These are phyloP conservation scores for Flueggea neowawraea DNA, from an alignment of 441 rosid species.

Conservation along the genomic window DNA sequence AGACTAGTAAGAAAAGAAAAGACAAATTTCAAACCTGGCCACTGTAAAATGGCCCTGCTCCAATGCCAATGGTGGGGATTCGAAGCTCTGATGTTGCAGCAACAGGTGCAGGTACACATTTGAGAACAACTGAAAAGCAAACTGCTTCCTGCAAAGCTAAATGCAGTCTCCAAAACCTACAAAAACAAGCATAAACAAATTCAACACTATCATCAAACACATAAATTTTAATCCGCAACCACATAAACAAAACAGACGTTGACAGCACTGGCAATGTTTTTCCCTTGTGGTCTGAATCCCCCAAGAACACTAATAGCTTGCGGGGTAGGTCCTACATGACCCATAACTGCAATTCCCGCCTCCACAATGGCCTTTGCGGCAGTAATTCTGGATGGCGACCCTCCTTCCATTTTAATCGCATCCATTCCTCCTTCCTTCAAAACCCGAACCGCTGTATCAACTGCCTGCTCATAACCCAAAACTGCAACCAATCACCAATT, in stretches of 20 bases:
- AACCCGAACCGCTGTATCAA: slow-evolving; percentile 75
- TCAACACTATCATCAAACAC: slow-evolving; percentile 1
- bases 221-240: not conserved
- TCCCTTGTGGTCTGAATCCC: slow-evolving; percentile 94
- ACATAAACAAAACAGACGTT: slow-evolving; percentile 40
- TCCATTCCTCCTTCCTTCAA: slow-evolving; percentile 96
- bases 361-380: slow-evolving; percentile 86
- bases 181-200: slow-evolving; percentile 14
- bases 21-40: slow-evolving; percentile 58
- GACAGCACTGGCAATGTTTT: slow-evolving; percentile 63
- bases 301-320: slow-evolving; percentile 95
- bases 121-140: slow-evolving; percentile 85
- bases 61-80: slow-evolving; percentile 90
- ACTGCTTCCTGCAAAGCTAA: slow-evolving; percentile 90
- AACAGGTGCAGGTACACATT: slow-evolving; percentile 83
- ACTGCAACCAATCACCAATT: slow-evolving; percentile 26
- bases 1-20: not conserved
- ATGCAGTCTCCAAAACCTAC: slow-evolving; percentile 88
- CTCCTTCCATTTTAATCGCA: slow-evolving; percentile 93
- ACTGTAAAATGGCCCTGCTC: slow-evolving; percentile 91
- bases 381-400: slow-evolving; percentile 67
- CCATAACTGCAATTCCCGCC: slow-evolving; percentile 94
- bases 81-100: slow-evolving; percentile 81
- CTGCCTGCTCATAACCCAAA: slow-evolving; percentile 60
- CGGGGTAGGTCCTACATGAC: slow-evolving; percentile 95